Percentiles rank a stretch among this genome's conserved stretches.
Evolutionary conservation across 139 green algal genomes (phyloP).

Genomic region (Spirogloea muscicola): DNA sequence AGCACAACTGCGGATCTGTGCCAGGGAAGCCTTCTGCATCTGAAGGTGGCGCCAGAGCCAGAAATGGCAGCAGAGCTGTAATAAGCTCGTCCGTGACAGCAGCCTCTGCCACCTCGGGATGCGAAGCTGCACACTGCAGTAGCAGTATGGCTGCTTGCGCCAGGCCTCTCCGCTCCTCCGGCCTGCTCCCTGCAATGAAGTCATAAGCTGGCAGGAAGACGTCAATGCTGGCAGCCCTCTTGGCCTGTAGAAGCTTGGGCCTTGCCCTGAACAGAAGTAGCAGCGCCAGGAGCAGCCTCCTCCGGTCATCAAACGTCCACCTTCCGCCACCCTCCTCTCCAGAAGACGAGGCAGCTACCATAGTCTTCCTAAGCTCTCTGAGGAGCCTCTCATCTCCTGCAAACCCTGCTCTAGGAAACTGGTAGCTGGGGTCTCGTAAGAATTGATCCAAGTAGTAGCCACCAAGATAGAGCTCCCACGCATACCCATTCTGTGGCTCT

Average conservation of each 20-base stretch:
- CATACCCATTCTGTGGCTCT: constrained; percentile 31
- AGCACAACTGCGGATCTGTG: constrained; percentile 23
- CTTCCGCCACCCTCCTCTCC: background rate
- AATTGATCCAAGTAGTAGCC: constrained; percentile 42
- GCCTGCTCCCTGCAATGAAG: constrained; percentile 33
- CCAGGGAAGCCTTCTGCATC: background rate
- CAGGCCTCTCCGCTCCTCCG: constrained; percentile 19
- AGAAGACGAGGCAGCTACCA: constrained; percentile 22
- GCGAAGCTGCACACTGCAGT: constrained; percentile 20
- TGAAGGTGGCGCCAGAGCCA: constrained; percentile 5
- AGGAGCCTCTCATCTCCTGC: constrained; percentile 16
- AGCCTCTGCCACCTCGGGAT: constrained; percentile 25
- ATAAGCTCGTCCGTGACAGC: constrained; percentile 24
- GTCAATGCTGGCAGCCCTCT: constrained; percentile 14
- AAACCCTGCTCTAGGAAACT: background rate
- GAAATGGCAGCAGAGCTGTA: background rate
- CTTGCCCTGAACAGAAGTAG: constrained; percentile 24
- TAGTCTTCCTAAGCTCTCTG: constrained; percentile 27
- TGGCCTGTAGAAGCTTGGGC: constrained; percentile 31
- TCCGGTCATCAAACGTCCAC: constrained; percentile 31
- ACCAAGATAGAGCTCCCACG: constrained; percentile 29
- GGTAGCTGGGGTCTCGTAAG: constrained; percentile 26
- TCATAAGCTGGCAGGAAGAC: constrained; percentile 41
- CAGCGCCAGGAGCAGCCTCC: constrained; percentile 38
- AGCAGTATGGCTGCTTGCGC: constrained; percentile 16